These are phyloP conservation scores for Heterobasidion occidentale DNA, from an alignment of 1,284 basidiomycete species.

Conservation along the genomic window DNA sequence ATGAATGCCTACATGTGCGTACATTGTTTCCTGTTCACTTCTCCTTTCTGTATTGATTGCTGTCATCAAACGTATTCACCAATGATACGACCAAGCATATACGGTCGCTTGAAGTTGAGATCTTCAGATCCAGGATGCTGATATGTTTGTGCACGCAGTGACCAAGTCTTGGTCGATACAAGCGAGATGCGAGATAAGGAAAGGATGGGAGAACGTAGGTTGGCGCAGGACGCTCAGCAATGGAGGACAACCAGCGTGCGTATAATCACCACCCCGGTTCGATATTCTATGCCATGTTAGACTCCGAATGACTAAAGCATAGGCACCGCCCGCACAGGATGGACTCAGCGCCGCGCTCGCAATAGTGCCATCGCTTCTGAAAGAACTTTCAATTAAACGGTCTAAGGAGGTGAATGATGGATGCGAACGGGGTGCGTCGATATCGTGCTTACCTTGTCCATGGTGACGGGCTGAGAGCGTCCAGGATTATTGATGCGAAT, in stretches of 20 bases:
- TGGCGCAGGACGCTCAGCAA: neutral
- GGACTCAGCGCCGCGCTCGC: neutral
- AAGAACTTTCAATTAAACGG: neutral
- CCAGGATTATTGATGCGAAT: neutral
- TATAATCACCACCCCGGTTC: neutral
- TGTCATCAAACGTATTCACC: too few species aligned
- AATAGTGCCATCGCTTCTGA: neutral
- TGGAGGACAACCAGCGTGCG: neutral
- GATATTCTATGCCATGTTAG: too few species aligned
- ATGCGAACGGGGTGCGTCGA: neutral
- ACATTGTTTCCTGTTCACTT: neutral
- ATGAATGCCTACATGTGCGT: constrained; percentile 13
- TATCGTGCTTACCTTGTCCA: neutral
- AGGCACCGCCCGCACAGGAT: neutral
- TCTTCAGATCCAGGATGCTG: neutral
- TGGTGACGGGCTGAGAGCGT: neutral
- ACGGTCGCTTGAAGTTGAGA: too few species aligned
- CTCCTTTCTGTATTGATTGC: neutral
- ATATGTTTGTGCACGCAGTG: neutral
- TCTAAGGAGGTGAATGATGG: neutral
- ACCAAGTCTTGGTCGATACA: neutral
- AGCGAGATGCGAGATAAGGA: neutral
- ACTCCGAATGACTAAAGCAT: too few species aligned
- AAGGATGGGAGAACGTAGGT: neutral
- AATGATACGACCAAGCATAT: too few species aligned